Base-by-base conservation (phyloP, 1,284 basidiomycete species). In the Farysia itapuensis region DNA sequence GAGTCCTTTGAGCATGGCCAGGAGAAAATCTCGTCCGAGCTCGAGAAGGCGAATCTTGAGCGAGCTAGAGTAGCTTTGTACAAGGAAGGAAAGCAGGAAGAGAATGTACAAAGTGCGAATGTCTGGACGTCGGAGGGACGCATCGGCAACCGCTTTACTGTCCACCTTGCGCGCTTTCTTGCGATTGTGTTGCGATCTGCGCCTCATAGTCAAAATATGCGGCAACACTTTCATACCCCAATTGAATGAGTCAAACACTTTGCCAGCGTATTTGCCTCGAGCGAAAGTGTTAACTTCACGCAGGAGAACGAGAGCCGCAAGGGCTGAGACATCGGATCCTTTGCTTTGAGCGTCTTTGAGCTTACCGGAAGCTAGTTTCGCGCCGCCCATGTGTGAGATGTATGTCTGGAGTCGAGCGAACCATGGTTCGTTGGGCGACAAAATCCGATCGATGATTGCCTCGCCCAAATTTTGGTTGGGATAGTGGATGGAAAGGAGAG, bases 41-140 rank as follows among this genome's bases (percentile, higher is more conserved):
- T 66, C 60, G 15, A 67, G 44, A 3, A 64, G 41, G 2, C 52
- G 37, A 19, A 53, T 33, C 39, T 66, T 64, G 38, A 65, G 50
- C 19, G 43, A 39, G 13, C 51, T 32, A 20, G 56, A 51, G 35
- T 50, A 70, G 45, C 46, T 49, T 50, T 57, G 71, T 31, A 47
- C 43, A 26, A 75, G 39, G 35, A 75, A 63, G 12, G 70, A 54
- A 20, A 67, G 47, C 1, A 72, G 54, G 39, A 74, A 67, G 24
- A 68, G 43, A n/a, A 74, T 56, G 39, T 67, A 74, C 24, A 70
- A 60, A 4, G 70, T 70, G 19, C 72, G 63, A 11, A 73, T 59
- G 35, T 75, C 74, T 12, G 70, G 64, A 4, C 63, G 35, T 5
- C 47, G 42, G 25, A 74, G 57, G 5, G 59, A 58, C 2, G 64